These are phyloP conservation scores for Psilocybe sp. DNA, from an alignment of 768 basidiomycete species.

Conservation along the genomic window DNA sequence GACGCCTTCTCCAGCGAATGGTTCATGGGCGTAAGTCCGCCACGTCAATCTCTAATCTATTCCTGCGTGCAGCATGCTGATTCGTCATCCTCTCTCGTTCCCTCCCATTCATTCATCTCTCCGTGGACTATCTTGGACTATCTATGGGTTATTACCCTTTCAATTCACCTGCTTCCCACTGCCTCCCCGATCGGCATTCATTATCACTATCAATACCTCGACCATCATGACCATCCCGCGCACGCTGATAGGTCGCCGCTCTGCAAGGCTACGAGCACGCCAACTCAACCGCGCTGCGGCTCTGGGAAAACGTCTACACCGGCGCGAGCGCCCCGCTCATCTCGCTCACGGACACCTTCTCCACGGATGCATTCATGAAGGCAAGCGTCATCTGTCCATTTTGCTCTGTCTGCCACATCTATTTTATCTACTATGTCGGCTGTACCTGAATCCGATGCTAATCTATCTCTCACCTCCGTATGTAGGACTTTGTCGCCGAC, in stretches of 20 bases:
- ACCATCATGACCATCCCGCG: neutral
- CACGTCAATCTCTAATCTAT: neutral
- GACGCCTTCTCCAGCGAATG: conserved; percentile 53
- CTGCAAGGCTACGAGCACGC: conserved; percentile 77
- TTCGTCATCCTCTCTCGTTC: too few species aligned
- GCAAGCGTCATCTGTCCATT: conserved; percentile 34
- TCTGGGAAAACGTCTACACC: conserved; percentile 82
- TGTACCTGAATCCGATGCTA: too few species aligned
- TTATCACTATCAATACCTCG: too few species aligned
- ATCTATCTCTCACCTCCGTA: neutral
- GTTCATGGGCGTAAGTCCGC: conserved; percentile 76
- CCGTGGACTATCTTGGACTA: too few species aligned
- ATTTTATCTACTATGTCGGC: neutral
- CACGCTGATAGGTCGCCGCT: conserved; percentile 65
- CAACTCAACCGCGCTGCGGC: conserved; percentile 69
- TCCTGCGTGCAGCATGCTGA: neutral
- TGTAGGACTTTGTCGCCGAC: conserved; percentile 56
- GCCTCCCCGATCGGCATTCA: too few species aligned
- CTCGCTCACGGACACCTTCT: conserved; percentile 95
- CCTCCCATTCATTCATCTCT: too few species aligned
- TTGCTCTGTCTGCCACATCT: too few species aligned
- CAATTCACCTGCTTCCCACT: neutral
- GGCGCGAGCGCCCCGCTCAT: conserved; percentile 48
- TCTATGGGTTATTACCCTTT: too few species aligned
- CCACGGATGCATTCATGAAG: conserved; percentile 81